These are phyloP conservation scores for Globisporangium yorkense DNA, from an alignment of 352 stramenopile genomes.

Conservation along the genomic window DNA sequence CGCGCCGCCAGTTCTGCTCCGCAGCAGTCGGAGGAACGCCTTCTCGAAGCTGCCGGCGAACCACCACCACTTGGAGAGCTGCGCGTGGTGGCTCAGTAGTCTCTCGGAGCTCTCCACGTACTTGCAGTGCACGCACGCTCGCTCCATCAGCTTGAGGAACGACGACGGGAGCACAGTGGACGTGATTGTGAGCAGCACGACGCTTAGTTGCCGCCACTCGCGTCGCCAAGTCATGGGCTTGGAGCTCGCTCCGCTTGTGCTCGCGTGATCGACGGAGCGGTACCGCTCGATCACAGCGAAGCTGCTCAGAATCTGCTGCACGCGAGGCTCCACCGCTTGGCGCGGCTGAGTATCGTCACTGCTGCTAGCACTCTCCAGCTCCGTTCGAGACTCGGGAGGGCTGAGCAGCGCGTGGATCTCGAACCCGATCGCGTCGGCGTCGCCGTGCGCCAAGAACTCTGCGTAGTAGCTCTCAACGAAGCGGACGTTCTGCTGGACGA, in stretches of 20 bases:
- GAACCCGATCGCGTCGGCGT: constrained; percentile 42
- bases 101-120: constrained; percentile 26
- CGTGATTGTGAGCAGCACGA: constrained; percentile 18
- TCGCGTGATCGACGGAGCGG: constrained; percentile 13
- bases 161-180: constrained; percentile 9
- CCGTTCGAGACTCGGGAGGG: not conserved
- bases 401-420: constrained; percentile 19
- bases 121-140: constrained; percentile 32
- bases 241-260: not conserved
- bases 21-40: constrained; percentile 16
- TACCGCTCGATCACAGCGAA: constrained; percentile 32
- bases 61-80: constrained; percentile 53
- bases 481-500: constrained; percentile 17
- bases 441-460: constrained; percentile 31
- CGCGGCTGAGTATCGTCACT: not conserved
- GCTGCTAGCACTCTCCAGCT: not conserved
- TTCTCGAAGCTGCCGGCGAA: constrained; percentile 27
- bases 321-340: constrained; percentile 3
- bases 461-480: constrained; percentile 34
- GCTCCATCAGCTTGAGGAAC: constrained; percentile 31
- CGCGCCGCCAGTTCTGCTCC: not conserved
- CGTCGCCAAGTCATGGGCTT: constrained; percentile 29
- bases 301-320: constrained; percentile 33
- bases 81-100: constrained; percentile 25
- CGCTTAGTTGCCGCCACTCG: constrained; percentile 58